Base-by-base conservation (phyloP, 2,329 filamentous ascomycete genomes). In the Mariannaea sp. region DNA sequence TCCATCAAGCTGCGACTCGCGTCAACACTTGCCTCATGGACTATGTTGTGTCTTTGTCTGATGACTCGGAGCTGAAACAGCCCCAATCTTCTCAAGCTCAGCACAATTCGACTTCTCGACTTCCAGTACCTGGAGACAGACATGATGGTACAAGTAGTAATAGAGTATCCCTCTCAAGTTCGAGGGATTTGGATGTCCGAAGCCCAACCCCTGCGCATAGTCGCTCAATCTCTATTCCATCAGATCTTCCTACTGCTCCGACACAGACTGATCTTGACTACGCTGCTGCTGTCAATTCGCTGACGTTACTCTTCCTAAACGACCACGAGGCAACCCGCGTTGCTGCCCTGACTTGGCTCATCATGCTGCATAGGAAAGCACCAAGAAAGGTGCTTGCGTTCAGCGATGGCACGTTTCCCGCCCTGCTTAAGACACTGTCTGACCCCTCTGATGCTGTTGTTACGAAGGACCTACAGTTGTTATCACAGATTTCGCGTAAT, bases 351-450 rank as follows among this genome's bases (percentile, higher is more conserved):
- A 93, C 90, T 5, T 99, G 94, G 94, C 81, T 99, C 51, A 94
- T 97, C 53, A 97, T 97, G 93, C 80, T 99, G 33, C 94, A 99
- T 70, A 85, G 90, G 59, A 97, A 97, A 76, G 93, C 94, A 3
- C 94, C 94, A 1, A 84, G 88, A 47, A 97, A 96, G 70, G 90
- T 96, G 12, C 81, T 97, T 32, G 92, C 93, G 7, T 96, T 97
- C 68, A 96, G 97, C 61, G 94, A 97, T 67, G 94, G 93, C 42
- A 97, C 93, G 0, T 99, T 99, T 68, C 94, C 94, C 10, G 94
- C 93, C 16, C 77, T 99, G 24, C 84, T 99, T 26, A 99, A 99
- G 75, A 99, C 94, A 0, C 80, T 99, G 1, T 97, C 93, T 0
- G 94, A 99, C 71, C 91, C 93, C 7, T 90, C 93, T 7, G 94